A percentile compares a stretch with the other conserved stretches of the same genome.
Conservation (phyloP, 129 eudicot genomes). For the Smallanthus sonchifolius region DNA sequence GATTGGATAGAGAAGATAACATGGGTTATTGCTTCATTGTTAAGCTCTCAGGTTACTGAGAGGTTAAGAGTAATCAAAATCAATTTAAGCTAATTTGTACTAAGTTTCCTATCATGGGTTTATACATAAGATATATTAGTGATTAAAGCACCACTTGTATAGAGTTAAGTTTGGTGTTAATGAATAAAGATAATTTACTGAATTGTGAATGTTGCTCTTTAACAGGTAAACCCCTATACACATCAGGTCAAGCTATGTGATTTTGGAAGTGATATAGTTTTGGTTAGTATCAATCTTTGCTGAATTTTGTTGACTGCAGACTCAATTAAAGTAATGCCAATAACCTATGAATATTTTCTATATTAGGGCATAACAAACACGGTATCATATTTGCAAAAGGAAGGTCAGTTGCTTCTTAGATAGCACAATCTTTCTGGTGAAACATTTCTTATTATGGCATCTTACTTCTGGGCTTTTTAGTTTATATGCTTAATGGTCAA, state of each 20-base stretch:
- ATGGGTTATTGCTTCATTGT: slow-evolving; percentile 88
- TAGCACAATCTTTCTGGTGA: slow-evolving; percentile 89
- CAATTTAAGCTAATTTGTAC: neutral
- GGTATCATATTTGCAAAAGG: slow-evolving; percentile 69
- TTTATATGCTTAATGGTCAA: slow-evolving; percentile 8
- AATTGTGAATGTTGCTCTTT: no score
- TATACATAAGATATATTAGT: no score
- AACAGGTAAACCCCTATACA: no score
- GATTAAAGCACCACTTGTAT: no score
- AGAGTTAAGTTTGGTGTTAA: no score
- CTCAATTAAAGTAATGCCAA: neutral
- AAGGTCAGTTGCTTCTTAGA: slow-evolving; percentile 79
- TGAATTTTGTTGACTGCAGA: no score
- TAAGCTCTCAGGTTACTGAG: slow-evolving; percentile 94
- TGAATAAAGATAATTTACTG: no score
- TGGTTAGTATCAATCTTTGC: no score
- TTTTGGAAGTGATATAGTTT: no score
- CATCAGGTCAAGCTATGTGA: no score
- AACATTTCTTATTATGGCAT: slow-evolving; percentile 82
- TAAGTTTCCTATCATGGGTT: no score
- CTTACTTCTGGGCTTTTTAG: slow-evolving; percentile 9
- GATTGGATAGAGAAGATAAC: slow-evolving; percentile 99
- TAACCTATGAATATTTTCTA: neutral
- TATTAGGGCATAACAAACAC: slow-evolving; percentile 81
- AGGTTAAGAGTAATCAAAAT: slow-evolving; percentile 46